Percentiles rank a stretch among this genome's conserved stretches.
Conservation (phyloP, 176 grass and related monocot species). For the Cenchrus purpureus region DNA sequence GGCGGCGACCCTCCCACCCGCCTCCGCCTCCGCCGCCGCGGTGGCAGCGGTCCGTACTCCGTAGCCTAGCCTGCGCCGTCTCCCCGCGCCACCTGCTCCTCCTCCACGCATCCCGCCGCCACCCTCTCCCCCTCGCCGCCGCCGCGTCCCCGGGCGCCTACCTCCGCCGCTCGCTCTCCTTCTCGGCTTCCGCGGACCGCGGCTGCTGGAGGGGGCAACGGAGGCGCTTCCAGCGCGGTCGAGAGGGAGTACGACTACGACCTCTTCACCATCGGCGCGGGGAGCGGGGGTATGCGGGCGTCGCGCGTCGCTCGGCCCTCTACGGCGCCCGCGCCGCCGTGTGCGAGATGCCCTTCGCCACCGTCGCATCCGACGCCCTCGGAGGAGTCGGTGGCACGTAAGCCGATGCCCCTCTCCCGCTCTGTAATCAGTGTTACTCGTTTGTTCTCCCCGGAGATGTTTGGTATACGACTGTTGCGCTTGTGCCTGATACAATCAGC, state of each 20-base stretch:
- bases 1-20: slow-evolving; percentile 26
- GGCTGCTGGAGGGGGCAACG: slow-evolving; percentile 6
- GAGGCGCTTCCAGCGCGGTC: neutral
- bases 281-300: slow-evolving; percentile 87
- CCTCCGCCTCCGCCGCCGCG: neutral
- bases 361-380: slow-evolving; percentile 63
- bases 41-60: neutral
- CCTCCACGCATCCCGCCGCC: slow-evolving; percentile 21
- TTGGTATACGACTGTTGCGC: neutral
- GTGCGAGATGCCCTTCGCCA: slow-evolving; percentile 94
- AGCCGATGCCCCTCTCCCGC: slow-evolving; percentile 13
- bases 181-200: neutral
- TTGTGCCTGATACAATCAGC: neutral
- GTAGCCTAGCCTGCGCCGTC: slow-evolving; percentile 31
- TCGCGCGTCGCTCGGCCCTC: slow-evolving; percentile 86
- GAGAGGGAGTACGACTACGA: slow-evolving; percentile 73
- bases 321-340: slow-evolving; percentile 75
- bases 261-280: slow-evolving; percentile 92
- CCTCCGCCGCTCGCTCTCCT: neutral
- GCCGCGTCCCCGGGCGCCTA: neutral
- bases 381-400: slow-evolving; percentile 95
- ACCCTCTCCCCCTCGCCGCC: neutral
- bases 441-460: neutral
- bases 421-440: neutral
- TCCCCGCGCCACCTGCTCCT: neutral